Evolutionary conservation across 148 eudicot genomes (phyloP).

Genomic region (Camellia granthamiana): DNA sequence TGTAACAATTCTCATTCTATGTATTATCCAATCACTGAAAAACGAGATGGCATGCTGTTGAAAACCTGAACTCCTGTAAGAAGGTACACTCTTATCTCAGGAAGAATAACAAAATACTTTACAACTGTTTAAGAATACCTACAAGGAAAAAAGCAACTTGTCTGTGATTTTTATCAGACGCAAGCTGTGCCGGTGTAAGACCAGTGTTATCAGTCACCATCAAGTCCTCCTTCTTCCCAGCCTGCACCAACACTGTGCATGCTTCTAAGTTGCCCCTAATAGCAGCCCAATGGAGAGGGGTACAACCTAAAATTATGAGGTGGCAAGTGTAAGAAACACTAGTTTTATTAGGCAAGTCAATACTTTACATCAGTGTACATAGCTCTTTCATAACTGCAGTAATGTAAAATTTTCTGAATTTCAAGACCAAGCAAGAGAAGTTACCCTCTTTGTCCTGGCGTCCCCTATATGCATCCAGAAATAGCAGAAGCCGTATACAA

Average conservation of each 20-base stretch:
- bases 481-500: conserved; percentile 90
- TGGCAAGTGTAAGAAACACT: conserved; percentile 4
- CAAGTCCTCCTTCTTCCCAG: conserved; percentile 97
- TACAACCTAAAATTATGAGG: conserved; percentile 60
- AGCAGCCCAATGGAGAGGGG: conserved; percentile 99
- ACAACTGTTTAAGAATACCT: conserved; percentile 40
- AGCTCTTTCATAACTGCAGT: conserved; percentile 14
- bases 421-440: conserved; percentile 13
- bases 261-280: conserved; percentile 97
- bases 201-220: conserved; percentile 84
- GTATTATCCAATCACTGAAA: conserved; percentile 3
- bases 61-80: neutral
- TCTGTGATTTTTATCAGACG: conserved; percentile 93
- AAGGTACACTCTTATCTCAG: conserved; percentile 5
- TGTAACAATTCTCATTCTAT: neutral
- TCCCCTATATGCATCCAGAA: conserved; percentile 91
- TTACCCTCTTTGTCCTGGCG: conserved; percentile 97
- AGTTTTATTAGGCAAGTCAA: neutral
- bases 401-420: neutral
- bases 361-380: conserved; percentile 1
- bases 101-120: neutral
- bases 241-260: conserved; percentile 94
- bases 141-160: conserved; percentile 99
- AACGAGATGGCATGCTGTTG: neutral
- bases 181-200: conserved; percentile 96